Percentiles rank a stretch among this genome's conserved stretches.
phyloP scores from a whole-genome alignment of 1,284 basidiomycete species.

The Vanrija pseudolonga region DNA sequence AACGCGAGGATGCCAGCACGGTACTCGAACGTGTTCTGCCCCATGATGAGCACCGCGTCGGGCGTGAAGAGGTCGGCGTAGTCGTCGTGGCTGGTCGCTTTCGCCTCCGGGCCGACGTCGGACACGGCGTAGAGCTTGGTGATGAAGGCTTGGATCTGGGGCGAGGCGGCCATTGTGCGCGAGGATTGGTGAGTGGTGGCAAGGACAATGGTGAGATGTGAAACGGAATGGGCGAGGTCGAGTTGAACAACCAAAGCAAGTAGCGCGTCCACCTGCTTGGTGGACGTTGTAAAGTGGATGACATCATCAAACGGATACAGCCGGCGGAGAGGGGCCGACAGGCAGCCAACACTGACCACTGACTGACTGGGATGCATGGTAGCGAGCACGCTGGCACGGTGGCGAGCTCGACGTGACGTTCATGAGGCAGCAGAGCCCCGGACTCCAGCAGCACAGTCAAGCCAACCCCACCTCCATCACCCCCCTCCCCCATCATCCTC shows the following conservation, averaged over 20 bases:
- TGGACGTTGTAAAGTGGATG: too few relatives aligned
- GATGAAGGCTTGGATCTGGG: conserved; percentile 20
- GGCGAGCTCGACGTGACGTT: too few relatives aligned
- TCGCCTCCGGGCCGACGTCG: conserved; percentile 19
- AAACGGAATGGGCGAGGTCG: neutral
- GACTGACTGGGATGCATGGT: too few relatives aligned
- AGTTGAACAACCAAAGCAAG: neutral
- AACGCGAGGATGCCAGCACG: conserved; percentile 21
- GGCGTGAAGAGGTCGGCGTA: conserved; percentile 25
- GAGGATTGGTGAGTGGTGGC: neutral
- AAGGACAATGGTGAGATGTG: neutral
- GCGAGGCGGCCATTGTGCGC: conserved; percentile 16
- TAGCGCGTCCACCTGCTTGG: too few relatives aligned
- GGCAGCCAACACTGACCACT: too few relatives aligned
- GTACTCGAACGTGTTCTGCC: conserved; percentile 20
- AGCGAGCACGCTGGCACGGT: too few relatives aligned
- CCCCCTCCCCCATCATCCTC: too few relatives aligned
- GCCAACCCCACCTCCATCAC: too few relatives aligned
- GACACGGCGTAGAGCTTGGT: conserved; percentile 23
- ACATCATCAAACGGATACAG: too few relatives aligned
- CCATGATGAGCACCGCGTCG: conserved; percentile 26
- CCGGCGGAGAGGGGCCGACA: too few relatives aligned
- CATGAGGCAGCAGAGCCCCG: too few relatives aligned
- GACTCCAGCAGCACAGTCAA: too few relatives aligned
- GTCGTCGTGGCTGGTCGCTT: conserved; percentile 10